phyloP scores from a whole-genome alignment of 768 basidiomycete genomes.

The Rossbeevera mucosa region DNA sequence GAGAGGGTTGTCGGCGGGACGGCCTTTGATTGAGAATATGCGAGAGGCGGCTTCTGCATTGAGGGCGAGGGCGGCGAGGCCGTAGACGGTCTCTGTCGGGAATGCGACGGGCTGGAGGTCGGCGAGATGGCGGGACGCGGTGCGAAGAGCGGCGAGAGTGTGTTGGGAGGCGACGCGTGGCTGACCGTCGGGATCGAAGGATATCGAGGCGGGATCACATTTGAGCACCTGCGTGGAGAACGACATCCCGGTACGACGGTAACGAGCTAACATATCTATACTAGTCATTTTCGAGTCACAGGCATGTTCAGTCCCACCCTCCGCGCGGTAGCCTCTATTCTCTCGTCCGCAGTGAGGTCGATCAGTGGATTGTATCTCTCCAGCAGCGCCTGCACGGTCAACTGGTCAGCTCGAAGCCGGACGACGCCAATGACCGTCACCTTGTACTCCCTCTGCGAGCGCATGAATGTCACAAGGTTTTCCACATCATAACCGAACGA shows the following conservation, averaged over 20 bases:
- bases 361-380: slow-evolving; percentile 85
- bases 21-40: slow-evolving; percentile 86
- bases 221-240: slow-evolving; percentile 40
- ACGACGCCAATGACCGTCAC: slow-evolving; percentile 40
- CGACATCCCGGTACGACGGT: slow-evolving; percentile 5
- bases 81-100: slow-evolving; percentile 98
- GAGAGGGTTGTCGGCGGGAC: slow-evolving; percentile 93
- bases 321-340: slow-evolving; percentile 78
- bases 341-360: slow-evolving; percentile 75
- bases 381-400: slow-evolving; percentile 53
- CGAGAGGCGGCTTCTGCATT: slow-evolving; percentile 54
- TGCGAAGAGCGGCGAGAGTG: slow-evolving; percentile 50
- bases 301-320: slow-evolving; percentile 89
- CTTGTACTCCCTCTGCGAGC: slow-evolving; percentile 72
- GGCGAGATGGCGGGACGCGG: slow-evolving; percentile 50
- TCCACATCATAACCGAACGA: slow-evolving; percentile 46
- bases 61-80: slow-evolving; percentile 86
- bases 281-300: slow-evolving; percentile 26
- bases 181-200: slow-evolving; percentile 44
- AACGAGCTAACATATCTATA: slow-evolving; percentile 7
- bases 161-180: slow-evolving; percentile 48
- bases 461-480: slow-evolving; percentile 62
- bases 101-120: slow-evolving; percentile 67
- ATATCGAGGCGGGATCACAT: slow-evolving; percentile 61
- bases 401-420: neutral